phyloP scores from a whole-genome alignment of 257 asterid genomes.

The Gentiana macrophylla region DNA sequence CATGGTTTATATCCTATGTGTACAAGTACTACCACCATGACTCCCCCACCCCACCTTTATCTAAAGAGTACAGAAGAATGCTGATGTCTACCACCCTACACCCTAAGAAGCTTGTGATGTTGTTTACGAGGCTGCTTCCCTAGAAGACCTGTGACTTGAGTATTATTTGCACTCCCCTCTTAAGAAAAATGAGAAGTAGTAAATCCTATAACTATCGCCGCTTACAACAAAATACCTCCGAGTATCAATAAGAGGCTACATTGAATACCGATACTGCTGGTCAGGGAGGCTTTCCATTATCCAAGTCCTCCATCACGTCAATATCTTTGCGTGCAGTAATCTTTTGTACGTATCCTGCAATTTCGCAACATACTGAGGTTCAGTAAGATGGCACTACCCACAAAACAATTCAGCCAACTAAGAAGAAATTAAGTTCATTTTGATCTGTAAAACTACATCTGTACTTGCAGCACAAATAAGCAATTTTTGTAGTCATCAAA shows the following conservation, averaged over 20 bases:
- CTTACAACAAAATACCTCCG: too few species aligned
- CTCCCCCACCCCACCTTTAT: too few species aligned
- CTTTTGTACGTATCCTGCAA: constrained; percentile 91
- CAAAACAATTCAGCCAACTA: background rate
- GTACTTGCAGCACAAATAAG: background rate
- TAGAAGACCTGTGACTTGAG: constrained; percentile 1
- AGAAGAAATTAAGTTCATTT: too few species aligned
- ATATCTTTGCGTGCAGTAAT: constrained; percentile 67
- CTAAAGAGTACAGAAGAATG: too few species aligned
- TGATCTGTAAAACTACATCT: background rate
- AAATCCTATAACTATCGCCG: too few species aligned
- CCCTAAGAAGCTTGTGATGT: too few species aligned
- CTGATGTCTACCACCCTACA: too few species aligned
- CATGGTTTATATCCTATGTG: too few species aligned
- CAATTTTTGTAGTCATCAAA: background rate
- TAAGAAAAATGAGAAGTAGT: too few species aligned
- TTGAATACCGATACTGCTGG: constrained; percentile 4
- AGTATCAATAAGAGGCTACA: background rate
- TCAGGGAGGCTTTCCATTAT: constrained; percentile 55
- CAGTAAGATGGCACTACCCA: constrained; percentile 1
- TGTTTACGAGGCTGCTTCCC: background rate
- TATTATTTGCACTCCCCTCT: background rate
- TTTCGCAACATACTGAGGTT: background rate
- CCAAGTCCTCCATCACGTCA: constrained; percentile 85
- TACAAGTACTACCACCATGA: too few species aligned